phyloP scores from a whole-genome alignment of 1,284 basidiomycete genomes.

The Bjerkandera adusta region DNA sequence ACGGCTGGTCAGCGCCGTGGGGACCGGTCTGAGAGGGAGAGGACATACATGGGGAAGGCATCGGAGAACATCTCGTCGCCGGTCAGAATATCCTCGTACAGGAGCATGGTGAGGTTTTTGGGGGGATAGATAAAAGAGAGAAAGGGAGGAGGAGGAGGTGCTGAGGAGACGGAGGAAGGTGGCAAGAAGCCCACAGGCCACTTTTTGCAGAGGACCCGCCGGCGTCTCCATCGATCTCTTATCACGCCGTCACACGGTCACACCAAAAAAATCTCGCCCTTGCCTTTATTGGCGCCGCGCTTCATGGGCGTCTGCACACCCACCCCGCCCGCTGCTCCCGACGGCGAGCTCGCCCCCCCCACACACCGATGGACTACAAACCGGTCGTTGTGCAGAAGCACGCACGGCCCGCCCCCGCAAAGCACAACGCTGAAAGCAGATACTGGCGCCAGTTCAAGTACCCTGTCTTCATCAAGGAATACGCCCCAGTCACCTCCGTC shows the following conservation, averaged over 20 bases:
- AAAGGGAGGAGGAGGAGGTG: conserved; percentile 18
- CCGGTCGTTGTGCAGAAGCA: conserved; percentile 66
- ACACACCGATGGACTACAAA: conserved; percentile 69
- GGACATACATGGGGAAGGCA: conserved; percentile 79
- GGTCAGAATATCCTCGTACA: conserved; percentile 75
- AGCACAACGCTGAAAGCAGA: conserved; percentile 68
- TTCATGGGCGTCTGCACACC: conserved; percentile 8
- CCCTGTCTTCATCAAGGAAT: conserved; percentile 92
- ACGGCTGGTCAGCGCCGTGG: conserved; percentile 13
- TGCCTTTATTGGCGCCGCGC: conserved; percentile 23
- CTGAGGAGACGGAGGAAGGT: conserved; percentile 24
- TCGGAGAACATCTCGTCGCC: conserved; percentile 96
- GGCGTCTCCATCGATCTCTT: conserved; percentile 30
- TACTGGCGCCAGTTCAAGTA: conserved; percentile 83
- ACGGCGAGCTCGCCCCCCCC: conserved; percentile 8
- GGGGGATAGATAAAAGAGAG: conserved; percentile 16
- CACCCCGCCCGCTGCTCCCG: conserved; percentile 6
- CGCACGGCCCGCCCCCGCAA: conserved; percentile 52
- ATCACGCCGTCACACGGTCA: conserved; percentile 27
- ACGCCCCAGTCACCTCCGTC: conserved; percentile 89
- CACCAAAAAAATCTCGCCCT: conserved; percentile 17
- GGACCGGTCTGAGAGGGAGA: conserved; percentile 5
- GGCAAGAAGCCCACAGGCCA: conserved; percentile 21
- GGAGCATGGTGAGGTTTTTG: conserved; percentile 56
- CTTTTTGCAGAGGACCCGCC: conserved; percentile 8